Base-by-base conservation (phyloP, 495 filamentous ascomycete genomes). In the Clavariopsis aquatica region DNA sequence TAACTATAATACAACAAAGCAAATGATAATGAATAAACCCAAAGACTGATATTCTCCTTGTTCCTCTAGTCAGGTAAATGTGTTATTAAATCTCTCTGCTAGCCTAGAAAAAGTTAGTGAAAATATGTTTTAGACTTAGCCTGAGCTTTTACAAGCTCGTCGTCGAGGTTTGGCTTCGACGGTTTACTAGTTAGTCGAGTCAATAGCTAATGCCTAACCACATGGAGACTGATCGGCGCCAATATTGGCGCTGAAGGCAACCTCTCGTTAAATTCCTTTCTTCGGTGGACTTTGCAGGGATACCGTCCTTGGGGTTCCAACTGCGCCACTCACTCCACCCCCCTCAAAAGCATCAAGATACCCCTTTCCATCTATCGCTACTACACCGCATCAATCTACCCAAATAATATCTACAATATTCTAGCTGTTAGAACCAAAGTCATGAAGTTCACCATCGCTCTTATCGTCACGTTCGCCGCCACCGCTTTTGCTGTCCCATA, bases 361-460 rank as follows among this genome's bases (percentile, higher is more conserved):
- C n/a, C 15, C 38, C 5, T 12, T 6, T 12, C 12, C 31, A 6
- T 34, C 38, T 3, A 9, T 43, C 38, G n/a, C n/a, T 17, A 43
- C n/a, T 17, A 2, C 38, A n/a, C 2, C 15, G 38, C 38, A 17
- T 43, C 38, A 2, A 15, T 6, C 12, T 10, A 9, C 2, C 38
- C 12, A 43, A 43, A 43, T 43, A 43, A 8, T 3, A 20, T 23
- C 19, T 34, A 41, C 17, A 3, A 7, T 10, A 38, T 20, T 56
- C 28, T 13, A 23, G 2, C 6, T 20, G 8, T 20, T 22, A 9
- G 1, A 3, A 24, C 3, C 10, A 9, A 41, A 19, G 31, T 22
- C 52, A 60, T 51, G 45, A 60, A 52, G 57, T 38, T 60, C 26
- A 27, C 57, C n/a, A 31, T 49, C 28, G 27, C 23, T 34, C 10